A percentile compares a stretch with the other conserved stretches of the same genome.
Conservation (phyloP, 202 grass and related monocot genomes). For the Tripidium arundinaceum region DNA sequence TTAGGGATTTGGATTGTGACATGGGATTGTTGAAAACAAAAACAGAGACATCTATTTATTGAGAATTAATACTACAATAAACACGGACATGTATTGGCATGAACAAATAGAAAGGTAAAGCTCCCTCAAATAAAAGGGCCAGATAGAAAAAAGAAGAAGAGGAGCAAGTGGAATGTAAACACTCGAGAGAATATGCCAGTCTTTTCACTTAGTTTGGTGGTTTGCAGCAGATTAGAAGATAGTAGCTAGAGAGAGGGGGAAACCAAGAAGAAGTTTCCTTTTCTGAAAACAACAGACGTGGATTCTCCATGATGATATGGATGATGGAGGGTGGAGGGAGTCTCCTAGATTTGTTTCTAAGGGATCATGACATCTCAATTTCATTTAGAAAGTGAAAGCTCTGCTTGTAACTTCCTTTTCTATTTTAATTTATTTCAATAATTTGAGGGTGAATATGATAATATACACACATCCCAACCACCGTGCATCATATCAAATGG, state of each 20-base stretch:
- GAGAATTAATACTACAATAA: not conserved
- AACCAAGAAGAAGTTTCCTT: not conserved
- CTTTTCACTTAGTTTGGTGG: not conserved
- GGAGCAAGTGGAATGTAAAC: not conserved
- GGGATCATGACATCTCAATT: conserved; percentile 19
- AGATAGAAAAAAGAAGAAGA: not conserved
- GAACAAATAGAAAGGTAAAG: not conserved
- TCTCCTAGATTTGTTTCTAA: not conserved
- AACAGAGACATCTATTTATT: not conserved
- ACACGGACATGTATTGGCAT: not conserved
- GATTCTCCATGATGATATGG: not conserved
- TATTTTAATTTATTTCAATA: not conserved
- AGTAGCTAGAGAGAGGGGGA: not conserved
- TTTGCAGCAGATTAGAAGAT: not conserved
- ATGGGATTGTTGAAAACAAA: not conserved
- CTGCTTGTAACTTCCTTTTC: not conserved
- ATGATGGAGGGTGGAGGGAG: not conserved
- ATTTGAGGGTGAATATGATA: not conserved
- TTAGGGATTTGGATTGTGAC: too few relatives aligned
- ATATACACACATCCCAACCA: not conserved
- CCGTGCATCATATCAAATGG: not conserved
- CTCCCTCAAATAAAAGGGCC: not conserved
- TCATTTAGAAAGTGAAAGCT: not conserved
- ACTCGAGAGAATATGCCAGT: not conserved
- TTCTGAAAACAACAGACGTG: not conserved